Base-by-base conservation (phyloP, 768 basidiomycete species). In the Phylloporus rhodoxanthus region DNA sequence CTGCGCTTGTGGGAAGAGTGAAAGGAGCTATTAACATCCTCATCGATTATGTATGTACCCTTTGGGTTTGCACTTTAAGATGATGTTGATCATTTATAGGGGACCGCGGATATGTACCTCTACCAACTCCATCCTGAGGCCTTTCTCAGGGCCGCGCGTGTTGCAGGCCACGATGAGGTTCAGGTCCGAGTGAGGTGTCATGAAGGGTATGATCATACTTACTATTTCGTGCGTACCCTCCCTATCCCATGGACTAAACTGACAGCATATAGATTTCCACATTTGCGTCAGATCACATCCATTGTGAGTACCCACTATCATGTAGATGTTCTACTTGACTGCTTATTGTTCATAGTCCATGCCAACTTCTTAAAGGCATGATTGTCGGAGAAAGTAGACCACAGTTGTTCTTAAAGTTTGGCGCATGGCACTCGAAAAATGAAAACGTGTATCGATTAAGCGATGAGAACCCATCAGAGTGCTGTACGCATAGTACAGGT, bases 61-160 rank as follows among this genome's bases (percentile, higher is more conserved):
- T 33, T 48, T 33, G 2, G 26, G 29, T 17, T 36, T 17, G 37
- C 7, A 2, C 14, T 19, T 32, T 14, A 29, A 40, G n/a, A 29
- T 45, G n/a, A 29, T 45, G 2, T 34, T 63, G 40, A 58, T 8
- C 39, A 5, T 25, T 23, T 47, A 44, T 57, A 91, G 89, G 90
- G 90, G 25, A 84, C 82, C 25, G 77, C 67, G 11, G 94, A 96
- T 68, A 75, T 85, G 44, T 96, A 92, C 64, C 75, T 90, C 57
- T 84, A 84, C 25, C 94, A 98, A 66, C 79, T 99, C 13, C 78
- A 91, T 45, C 96, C 95, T 0, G 89, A 95, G 59, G 86, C 85
- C 64, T 94, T 98, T 64, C 67, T 87, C 50, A 78, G 81, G 57
- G 89, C 87, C 0, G 86, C 90, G 7, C 77, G 86, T 51, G 78